Percentiles rank a stretch among this genome's conserved stretches.
Evolutionary conservation across 129 eudicot genomes (phyloP).

Genomic region (Helianthus tuberosus): DNA sequence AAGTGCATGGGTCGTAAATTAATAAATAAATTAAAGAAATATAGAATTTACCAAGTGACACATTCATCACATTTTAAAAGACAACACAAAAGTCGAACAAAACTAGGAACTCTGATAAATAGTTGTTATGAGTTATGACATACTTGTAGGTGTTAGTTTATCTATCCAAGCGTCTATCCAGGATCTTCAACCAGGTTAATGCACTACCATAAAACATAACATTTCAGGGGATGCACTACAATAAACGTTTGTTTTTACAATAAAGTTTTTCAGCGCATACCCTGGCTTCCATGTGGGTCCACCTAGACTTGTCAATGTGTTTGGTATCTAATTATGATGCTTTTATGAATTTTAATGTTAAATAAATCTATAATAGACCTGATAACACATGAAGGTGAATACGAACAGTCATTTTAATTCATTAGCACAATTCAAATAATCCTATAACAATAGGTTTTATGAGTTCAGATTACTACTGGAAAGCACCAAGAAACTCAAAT

Average conservation of each 20-base stretch:
- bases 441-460: too few relatives aligned
- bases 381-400: too few relatives aligned
- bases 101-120: neutral
- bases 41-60: neutral
- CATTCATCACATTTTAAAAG: neutral
- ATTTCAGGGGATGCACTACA: slow-evolving; percentile 1
- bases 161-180: neutral
- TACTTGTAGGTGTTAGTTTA: neutral
- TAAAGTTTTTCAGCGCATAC: neutral
- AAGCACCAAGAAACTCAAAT: too few relatives aligned
- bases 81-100: neutral
- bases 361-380: too few relatives aligned
- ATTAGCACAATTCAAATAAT: too few relatives aligned
- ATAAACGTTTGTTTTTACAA: neutral
- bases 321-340: neutral
- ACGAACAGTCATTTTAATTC: too few relatives aligned
- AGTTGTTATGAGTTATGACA: neutral
- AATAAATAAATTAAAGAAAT: neutral
- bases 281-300: neutral
- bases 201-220: neutral
- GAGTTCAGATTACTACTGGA: too few relatives aligned
- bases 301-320: neutral
- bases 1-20: too few relatives aligned
- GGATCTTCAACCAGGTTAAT: neutral
- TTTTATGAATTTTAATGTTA: neutral